phyloP scores from a whole-genome alignment of 768 basidiomycete genomes.

The Serpula lacrymans region DNA sequence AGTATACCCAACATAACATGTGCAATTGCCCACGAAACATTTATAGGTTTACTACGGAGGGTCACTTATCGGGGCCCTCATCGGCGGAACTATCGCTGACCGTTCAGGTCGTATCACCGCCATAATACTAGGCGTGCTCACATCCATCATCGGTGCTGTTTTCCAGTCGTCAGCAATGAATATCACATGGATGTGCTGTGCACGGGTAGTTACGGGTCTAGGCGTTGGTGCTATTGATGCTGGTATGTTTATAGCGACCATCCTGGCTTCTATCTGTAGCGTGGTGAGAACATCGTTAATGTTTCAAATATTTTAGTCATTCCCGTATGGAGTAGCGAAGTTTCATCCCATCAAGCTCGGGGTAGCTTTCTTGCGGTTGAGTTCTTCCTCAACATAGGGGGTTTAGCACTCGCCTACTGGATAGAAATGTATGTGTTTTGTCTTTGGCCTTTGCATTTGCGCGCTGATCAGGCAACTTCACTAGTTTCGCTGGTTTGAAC shows the following conservation, averaged over 20 bases:
- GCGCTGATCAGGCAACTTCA: too few species aligned
- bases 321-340: slow-evolving; percentile 7
- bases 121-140: slow-evolving; percentile 4
- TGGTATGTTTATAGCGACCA: slow-evolving; percentile 1
- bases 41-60: background rate
- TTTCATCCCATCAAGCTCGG: slow-evolving; percentile 6
- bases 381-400: slow-evolving; percentile 6
- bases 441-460: too few species aligned
- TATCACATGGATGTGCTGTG: slow-evolving; percentile 9
- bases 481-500: slow-evolving; percentile 2
- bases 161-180: slow-evolving; percentile 7
- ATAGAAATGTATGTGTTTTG: slow-evolving; percentile 6
- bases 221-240: slow-evolving; percentile 6
- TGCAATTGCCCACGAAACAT: too few species aligned
- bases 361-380: slow-evolving; percentile 6
- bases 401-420: slow-evolving; percentile 6
- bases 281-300: background rate
- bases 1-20: background rate
- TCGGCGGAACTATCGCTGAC: slow-evolving; percentile 4
- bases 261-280: background rate
- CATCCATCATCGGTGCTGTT: slow-evolving; percentile 4
- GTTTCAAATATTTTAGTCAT: background rate
- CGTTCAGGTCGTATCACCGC: slow-evolving; percentile 5
- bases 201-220: slow-evolving; percentile 5
- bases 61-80: slow-evolving; percentile 3